These are phyloP conservation scores for Gentiana macrophylla DNA, from an alignment of 257 asterid species.

Conservation along the genomic window DNA sequence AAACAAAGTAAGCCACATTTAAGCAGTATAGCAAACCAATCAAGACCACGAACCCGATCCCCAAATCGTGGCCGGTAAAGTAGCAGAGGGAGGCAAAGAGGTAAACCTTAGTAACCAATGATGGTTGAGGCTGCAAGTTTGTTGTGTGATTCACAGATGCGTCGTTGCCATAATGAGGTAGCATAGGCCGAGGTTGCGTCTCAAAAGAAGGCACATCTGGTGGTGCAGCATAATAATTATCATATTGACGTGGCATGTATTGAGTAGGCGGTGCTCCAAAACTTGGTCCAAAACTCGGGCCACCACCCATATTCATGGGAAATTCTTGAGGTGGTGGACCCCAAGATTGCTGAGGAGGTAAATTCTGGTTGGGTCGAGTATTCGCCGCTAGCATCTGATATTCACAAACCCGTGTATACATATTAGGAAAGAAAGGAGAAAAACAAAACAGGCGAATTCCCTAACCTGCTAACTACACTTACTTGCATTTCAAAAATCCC, in stretches of 20 bases:
- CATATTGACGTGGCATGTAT: constrained; percentile 53
- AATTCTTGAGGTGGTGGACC: constrained; percentile 49
- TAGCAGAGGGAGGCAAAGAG: constrained; percentile 4
- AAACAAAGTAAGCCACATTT: not conserved
- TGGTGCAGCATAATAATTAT: constrained; percentile 47
- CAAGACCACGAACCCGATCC: no score
- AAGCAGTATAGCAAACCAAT: not conserved
- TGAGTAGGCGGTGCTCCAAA: constrained; percentile 18
- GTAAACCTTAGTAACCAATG: constrained; percentile 61
- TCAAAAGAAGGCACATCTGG: constrained; percentile 42
- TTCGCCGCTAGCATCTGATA: constrained; percentile 61
- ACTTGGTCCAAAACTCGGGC: constrained; percentile 31
- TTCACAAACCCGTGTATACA: constrained; percentile 3
- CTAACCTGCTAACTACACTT: constrained; percentile 14
- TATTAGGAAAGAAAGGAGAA: constrained; percentile 6
- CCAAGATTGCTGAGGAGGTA: constrained; percentile 58
- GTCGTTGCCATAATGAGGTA: constrained; percentile 48
- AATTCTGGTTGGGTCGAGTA: constrained; percentile 47
- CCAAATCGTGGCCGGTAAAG: no score
- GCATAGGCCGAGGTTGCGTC: constrained; percentile 45
- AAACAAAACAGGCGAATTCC: not conserved
- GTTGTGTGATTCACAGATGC: constrained; percentile 39
- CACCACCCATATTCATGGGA: constrained; percentile 43
- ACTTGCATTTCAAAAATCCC: constrained; percentile 77
- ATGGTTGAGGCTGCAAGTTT: constrained; percentile 42